phyloP scores from a whole-genome alignment of 1,139 yeast species.

The Lodderomyces elongisporus region DNA sequence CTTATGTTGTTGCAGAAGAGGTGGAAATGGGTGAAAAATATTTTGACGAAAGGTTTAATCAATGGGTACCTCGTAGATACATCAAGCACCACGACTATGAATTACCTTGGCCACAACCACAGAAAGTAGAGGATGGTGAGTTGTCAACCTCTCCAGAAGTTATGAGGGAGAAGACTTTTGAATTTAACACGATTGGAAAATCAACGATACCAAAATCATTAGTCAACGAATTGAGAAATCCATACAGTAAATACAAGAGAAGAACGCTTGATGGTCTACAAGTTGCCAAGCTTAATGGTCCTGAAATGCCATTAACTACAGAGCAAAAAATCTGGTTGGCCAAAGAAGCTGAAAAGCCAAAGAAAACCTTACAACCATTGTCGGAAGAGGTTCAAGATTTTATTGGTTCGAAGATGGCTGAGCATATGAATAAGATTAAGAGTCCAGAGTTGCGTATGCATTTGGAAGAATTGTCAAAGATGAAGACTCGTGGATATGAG shows the following conservation, averaged over 20 bases:
- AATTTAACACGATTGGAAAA: constrained; percentile 61
- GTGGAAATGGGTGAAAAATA: constrained; percentile 60
- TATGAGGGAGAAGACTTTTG: constrained; percentile 71
- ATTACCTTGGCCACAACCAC: constrained; percentile 91
- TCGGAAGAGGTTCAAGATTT: constrained; percentile 63
- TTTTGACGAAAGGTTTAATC: constrained; percentile 70
- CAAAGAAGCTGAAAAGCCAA: constrained; percentile 41
- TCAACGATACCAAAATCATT: constrained; percentile 70
- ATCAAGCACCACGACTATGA: constrained; percentile 65
- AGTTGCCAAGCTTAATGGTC: constrained; percentile 59
- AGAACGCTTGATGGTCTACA: constrained; percentile 55
- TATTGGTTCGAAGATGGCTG: constrained; percentile 66
- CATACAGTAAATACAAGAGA: constrained; percentile 55
- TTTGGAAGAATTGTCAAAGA: constrained; percentile 35
- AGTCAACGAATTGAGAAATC: constrained; percentile 68
- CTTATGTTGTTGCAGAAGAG: constrained; percentile 70
- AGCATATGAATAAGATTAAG: constrained; percentile 41
- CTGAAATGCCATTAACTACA: constrained; percentile 73
- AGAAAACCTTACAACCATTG: constrained; percentile 45
- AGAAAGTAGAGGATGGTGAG: constrained; percentile 50
- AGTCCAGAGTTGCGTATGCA: constrained; percentile 36
- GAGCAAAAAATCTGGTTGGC: constrained; percentile 59
- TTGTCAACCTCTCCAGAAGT: constrained; percentile 54
- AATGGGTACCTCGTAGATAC: constrained; percentile 71
- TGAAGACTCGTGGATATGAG: constrained; percentile 27